These are phyloP conservation scores for Brasenia schreberi DNA, from an alignment of 164 flowering plant species.

Conservation along the genomic window DNA sequence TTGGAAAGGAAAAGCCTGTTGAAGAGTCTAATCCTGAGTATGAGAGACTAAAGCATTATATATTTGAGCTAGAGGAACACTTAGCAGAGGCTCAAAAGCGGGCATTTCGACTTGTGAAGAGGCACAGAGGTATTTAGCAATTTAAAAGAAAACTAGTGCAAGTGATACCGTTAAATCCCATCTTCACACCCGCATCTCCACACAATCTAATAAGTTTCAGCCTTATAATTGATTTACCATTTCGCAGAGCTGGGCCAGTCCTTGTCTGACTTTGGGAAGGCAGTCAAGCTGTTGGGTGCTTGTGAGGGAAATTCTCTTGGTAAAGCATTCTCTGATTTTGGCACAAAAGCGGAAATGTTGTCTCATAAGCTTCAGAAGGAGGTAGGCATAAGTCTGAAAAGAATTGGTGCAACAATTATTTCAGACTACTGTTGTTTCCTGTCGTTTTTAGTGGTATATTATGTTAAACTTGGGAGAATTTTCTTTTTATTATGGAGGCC, in stretches of 20 bases:
- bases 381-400: slow-evolving; percentile 21
- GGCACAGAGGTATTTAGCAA: slow-evolving; percentile 71
- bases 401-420: not conserved
- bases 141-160: not conserved
- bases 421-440: not conserved
- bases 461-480: not conserved
- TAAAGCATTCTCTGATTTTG: slow-evolving; percentile 88
- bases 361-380: slow-evolving; percentile 81
- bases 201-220: not conserved
- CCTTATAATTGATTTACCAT: not conserved
- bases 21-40: slow-evolving; percentile 93
- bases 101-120: slow-evolving; percentile 91
- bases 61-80: slow-evolving; percentile 93
- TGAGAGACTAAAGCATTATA: slow-evolving; percentile 77
- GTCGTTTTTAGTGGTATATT: not conserved
- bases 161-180: not conserved
- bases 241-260: slow-evolving; percentile 80
- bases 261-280: slow-evolving; percentile 86
- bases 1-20: slow-evolving; percentile 95
- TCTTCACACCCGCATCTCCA: too few relatives aligned
- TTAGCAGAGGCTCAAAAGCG: slow-evolving; percentile 96
- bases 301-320: slow-evolving; percentile 83
- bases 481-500: slow-evolving; percentile 32
- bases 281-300: slow-evolving; percentile 71
- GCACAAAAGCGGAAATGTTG: slow-evolving; percentile 61